These are phyloP conservation scores for Erysiphe pisi DNA, from an alignment of 2,329 filamentous ascomycete species.

Conservation along the genomic window DNA sequence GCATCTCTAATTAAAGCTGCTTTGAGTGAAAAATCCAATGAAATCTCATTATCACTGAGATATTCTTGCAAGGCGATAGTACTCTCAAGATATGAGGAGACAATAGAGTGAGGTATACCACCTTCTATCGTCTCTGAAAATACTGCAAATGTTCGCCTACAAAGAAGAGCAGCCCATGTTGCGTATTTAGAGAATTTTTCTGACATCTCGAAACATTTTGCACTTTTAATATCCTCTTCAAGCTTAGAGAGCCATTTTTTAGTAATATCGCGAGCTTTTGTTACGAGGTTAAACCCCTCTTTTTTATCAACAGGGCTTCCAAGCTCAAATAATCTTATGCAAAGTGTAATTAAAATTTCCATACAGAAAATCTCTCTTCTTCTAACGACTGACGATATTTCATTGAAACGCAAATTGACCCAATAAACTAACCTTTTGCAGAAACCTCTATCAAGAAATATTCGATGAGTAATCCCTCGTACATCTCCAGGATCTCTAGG, in stretches of 20 bases:
- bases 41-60: slow-evolving; percentile 37
- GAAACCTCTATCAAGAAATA: slow-evolving; percentile 44
- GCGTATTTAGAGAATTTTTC: slow-evolving; percentile 37
- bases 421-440: slow-evolving; percentile 42
- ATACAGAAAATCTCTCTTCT: slow-evolving; percentile 51
- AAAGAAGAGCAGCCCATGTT: slow-evolving; percentile 48
- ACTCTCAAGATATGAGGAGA: slow-evolving; percentile 37
- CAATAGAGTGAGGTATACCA: slow-evolving; percentile 29
- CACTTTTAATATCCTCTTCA: slow-evolving; percentile 33
- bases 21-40: slow-evolving; percentile 37
- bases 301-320: slow-evolving; percentile 29
- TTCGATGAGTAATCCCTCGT: slow-evolving; percentile 42
- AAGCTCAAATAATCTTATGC: slow-evolving; percentile 39
- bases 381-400: slow-evolving; percentile 41
- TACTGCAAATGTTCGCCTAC: slow-evolving; percentile 41
- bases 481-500: slow-evolving; percentile 37
- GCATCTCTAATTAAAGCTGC: slow-evolving; percentile 42
- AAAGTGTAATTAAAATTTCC: slow-evolving; percentile 46
- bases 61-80: slow-evolving; percentile 43
- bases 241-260: slow-evolving; percentile 44
- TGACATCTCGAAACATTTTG: no score
- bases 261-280: slow-evolving; percentile 39
- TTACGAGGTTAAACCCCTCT: slow-evolving; percentile 37
- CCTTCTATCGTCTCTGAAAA: slow-evolving; percentile 27
- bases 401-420: slow-evolving; percentile 40